phyloP scores from a whole-genome alignment of 2,329 filamentous ascomycete genomes.

The Ophiostoma quercus region DNA sequence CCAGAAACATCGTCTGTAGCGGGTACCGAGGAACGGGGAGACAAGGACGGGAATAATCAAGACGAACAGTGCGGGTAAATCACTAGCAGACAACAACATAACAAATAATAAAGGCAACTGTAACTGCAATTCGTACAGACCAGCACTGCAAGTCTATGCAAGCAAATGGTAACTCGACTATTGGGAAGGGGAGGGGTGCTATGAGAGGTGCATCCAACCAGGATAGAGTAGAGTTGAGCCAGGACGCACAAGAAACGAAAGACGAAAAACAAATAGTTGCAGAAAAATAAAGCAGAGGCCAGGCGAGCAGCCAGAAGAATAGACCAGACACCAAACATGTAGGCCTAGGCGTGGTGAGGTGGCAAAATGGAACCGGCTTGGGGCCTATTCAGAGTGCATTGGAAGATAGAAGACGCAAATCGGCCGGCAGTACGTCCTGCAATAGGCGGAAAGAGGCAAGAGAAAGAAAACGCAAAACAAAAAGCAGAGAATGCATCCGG shows the following conservation, averaged over 20 bases:
- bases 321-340: slow-evolving; percentile 32
- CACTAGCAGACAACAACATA: neutral
- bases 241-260: slow-evolving; percentile 16
- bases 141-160: slow-evolving; percentile 17
- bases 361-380: slow-evolving; percentile 35
- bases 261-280: neutral
- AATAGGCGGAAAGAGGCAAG: neutral
- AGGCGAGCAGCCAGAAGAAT: slow-evolving; percentile 15
- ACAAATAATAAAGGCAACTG: neutral
- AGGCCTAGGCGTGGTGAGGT: slow-evolving; percentile 41
- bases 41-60: slow-evolving; percentile 14
- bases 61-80: neutral
- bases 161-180: slow-evolving; percentile 7
- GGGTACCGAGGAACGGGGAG: slow-evolving; percentile 27
- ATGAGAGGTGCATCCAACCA: slow-evolving; percentile 16
- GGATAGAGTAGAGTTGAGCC: neutral
- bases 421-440: slow-evolving; percentile 13
- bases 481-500: neutral
- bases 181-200: slow-evolving; percentile 14
- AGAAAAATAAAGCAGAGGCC: neutral
- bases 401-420: slow-evolving; percentile 28
- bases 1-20: neutral
- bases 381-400: slow-evolving; percentile 38
- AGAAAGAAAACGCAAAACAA: neutral
- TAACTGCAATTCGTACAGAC: neutral